Conservation (phyloP, 306 rosid genomes). For the Gastrolobium bilobum region DNA sequence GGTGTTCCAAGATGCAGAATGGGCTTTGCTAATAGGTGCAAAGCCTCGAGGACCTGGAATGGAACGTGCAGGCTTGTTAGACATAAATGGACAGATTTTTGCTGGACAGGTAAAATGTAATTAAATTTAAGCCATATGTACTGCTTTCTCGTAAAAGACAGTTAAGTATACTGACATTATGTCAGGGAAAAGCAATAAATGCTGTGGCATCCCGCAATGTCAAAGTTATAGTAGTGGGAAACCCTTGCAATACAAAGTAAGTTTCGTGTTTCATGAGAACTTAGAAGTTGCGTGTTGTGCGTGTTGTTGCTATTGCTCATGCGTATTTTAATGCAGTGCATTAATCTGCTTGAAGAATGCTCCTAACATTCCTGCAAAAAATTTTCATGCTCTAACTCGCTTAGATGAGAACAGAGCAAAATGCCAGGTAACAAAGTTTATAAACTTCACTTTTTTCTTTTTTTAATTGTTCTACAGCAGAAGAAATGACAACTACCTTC, state of each 20-base stretch:
- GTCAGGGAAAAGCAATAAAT: slow-evolving; percentile 91
- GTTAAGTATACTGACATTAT: slow-evolving; percentile 24
- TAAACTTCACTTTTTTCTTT: background rate
- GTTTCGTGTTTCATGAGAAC: slow-evolving; percentile 47
- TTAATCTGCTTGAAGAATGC: slow-evolving; percentile 97
- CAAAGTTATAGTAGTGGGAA: slow-evolving; percentile 95
- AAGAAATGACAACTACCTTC: slow-evolving; percentile 21
- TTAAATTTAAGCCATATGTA: slow-evolving; percentile 9
- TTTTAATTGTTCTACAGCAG: background rate
- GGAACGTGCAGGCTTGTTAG: slow-evolving; percentile 91
- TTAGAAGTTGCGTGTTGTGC: slow-evolving; percentile 30
- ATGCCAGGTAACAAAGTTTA: slow-evolving; percentile 77
- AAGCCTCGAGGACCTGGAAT: slow-evolving; percentile 99
- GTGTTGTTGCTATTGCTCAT: slow-evolving; percentile 38
- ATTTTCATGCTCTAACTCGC: slow-evolving; percentile 95
- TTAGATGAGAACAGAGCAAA: slow-evolving; percentile 97
- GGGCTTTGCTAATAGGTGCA: slow-evolving; percentile 97
- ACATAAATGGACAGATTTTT: slow-evolving; percentile 88
- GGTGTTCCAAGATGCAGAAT: slow-evolving; percentile 93
- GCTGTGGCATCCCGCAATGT: slow-evolving; percentile 88
- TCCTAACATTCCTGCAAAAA: slow-evolving; percentile 93
- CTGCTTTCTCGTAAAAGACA: background rate
- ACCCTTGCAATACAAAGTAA: slow-evolving; percentile 97
- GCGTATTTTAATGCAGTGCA: slow-evolving; percentile 65
- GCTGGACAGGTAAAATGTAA: slow-evolving; percentile 76